Evolutionary conservation across 495 filamentous ascomycete genomes (phyloP).

Genomic region (Penicillium lagena): DNA sequence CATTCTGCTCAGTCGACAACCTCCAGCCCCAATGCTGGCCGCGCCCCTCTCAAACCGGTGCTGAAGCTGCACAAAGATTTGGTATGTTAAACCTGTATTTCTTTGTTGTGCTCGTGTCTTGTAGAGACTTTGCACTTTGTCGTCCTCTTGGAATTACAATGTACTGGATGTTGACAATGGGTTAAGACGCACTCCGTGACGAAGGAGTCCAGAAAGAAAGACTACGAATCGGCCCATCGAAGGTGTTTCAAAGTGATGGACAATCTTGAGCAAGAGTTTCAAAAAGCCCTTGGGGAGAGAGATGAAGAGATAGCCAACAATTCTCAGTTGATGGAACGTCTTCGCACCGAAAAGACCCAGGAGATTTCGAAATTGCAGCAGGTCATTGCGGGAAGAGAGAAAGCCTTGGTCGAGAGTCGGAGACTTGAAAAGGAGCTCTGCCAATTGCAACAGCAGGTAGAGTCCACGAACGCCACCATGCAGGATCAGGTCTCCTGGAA

Average conservation of each 20-base stretch:
- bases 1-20: too few relatives aligned
- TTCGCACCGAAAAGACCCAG: not conserved
- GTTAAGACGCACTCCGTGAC: not conserved
- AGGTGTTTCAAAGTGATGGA: not conserved
- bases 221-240: not conserved
- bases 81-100: too few relatives aligned
- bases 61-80: too few relatives aligned
- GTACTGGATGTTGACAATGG: not conserved
- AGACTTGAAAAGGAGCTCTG: slow-evolving; percentile 1
- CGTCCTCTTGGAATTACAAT: not conserved
- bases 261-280: not conserved
- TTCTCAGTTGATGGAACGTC: not conserved
- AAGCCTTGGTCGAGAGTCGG: slow-evolving; percentile 1
- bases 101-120: too few relatives aligned
- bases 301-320: not conserved
- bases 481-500: slow-evolving; percentile 9
- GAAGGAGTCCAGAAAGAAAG: not conserved
- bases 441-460: slow-evolving; percentile 7
- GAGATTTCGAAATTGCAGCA: not conserved
- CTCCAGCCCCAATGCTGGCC: too few relatives aligned
- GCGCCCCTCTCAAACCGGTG: too few relatives aligned
- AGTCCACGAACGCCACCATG: slow-evolving; percentile 5
- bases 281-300: not conserved
- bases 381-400: not conserved
- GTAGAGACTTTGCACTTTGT: too few relatives aligned